A percentile compares a stretch with the other conserved stretches of the same genome.
Conservation (phyloP, 129 eudicot species). For the Ambrosia artemisiifolia region DNA sequence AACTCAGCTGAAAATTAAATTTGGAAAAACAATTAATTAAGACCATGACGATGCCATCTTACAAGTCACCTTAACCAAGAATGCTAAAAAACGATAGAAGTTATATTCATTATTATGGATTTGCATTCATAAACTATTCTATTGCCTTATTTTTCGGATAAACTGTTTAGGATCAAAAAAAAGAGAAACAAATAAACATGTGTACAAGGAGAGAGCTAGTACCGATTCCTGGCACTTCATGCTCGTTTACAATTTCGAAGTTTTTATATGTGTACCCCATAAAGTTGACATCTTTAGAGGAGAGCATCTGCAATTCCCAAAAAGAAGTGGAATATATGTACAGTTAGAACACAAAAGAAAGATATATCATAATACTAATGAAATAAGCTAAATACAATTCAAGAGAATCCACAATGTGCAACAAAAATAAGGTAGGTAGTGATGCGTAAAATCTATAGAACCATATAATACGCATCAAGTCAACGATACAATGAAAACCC, state of each 20-base stretch:
- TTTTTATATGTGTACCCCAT: slow-evolving; percentile 19
- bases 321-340: background rate
- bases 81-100: no score
- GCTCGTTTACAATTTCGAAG: no score
- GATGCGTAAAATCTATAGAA: no score
- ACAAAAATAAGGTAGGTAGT: no score
- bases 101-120: background rate
- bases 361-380: no score
- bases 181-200: background rate
- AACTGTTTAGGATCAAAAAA: background rate
- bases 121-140: background rate
- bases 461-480: no score
- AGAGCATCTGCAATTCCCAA: slow-evolving; percentile 64
- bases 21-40: background rate
- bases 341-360: no score
- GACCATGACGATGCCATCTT: background rate
- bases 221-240: slow-evolving; percentile 30
- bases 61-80: no score
- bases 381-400: no score
- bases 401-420: no score
- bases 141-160: background rate
- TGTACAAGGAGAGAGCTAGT: slow-evolving; percentile 23
- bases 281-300: slow-evolving; percentile 93
- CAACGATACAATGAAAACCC: no score
- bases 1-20: slow-evolving; percentile 62